Percentiles rank a stretch among this genome's conserved stretches.
Evolutionary conservation across 2,329 filamentous ascomycete genomes (phyloP).

Genomic region (Periconia macrospinosa): DNA sequence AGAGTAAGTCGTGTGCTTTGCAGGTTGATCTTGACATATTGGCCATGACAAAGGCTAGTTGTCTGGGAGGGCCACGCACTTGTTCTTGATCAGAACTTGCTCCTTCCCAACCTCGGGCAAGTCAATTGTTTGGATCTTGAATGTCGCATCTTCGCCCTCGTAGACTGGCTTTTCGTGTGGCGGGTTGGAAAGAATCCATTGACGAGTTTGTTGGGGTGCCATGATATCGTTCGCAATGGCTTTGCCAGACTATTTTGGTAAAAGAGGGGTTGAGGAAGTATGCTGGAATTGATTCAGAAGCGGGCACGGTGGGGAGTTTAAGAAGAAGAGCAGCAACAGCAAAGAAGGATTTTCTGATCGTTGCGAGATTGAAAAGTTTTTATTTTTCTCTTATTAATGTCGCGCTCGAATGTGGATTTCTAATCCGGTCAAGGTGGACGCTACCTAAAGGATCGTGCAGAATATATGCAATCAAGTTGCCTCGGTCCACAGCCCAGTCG

Average conservation of each 20-base stretch:
- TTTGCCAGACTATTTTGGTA: not conserved
- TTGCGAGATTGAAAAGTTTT: no score
- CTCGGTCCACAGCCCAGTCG: not conserved
- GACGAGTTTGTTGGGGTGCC: slow-evolving; percentile 39
- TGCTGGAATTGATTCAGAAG: no score
- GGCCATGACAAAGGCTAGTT: no score
- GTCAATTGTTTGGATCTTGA: slow-evolving; percentile 40
- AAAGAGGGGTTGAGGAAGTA: not conserved
- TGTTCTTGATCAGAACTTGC: slow-evolving; percentile 51
- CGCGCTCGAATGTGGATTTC: not conserved
- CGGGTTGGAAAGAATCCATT: slow-evolving; percentile 50
- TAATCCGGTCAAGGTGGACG: not conserved
- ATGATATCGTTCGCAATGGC: slow-evolving; percentile 14
- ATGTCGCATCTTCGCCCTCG: slow-evolving; percentile 42
- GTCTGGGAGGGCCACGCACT: slow-evolving; percentile 42
- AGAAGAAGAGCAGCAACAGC: no score
- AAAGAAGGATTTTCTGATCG: no score
- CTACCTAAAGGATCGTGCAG: not conserved
- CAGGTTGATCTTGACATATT: no score
- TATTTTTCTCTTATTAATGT: no score
- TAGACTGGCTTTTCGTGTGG: slow-evolving; percentile 41
- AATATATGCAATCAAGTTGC: not conserved
- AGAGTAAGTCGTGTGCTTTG: not conserved
- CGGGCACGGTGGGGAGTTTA: no score
- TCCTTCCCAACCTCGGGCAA: slow-evolving; percentile 41